Percentiles rank a stretch among this genome's conserved stretches.
Evolutionary conservation across 2,329 filamentous ascomycete species (phyloP).

Genomic region (Ramularia endophylla): DNA sequence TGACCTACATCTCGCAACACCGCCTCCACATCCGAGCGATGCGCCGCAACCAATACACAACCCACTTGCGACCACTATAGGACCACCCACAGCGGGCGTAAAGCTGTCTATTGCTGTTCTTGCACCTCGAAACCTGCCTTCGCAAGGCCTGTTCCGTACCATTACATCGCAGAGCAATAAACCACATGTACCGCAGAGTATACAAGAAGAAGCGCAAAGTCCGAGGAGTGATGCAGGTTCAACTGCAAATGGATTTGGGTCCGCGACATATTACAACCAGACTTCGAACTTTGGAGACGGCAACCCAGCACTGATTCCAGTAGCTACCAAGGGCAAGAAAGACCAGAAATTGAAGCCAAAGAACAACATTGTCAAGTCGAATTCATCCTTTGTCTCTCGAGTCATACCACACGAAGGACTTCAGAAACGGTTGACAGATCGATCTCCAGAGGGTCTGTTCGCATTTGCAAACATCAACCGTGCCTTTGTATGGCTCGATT

Average conservation of each 20-base stretch:
- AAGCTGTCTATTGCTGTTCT: conserved; percentile 74
- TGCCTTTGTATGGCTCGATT: conserved; percentile 92
- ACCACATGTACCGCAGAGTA: conserved; percentile 37
- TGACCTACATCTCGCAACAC: conserved; percentile 85
- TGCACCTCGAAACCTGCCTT: conserved; percentile 46
- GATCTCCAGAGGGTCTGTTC: conserved; percentile 71
- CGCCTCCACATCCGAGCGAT: conserved; percentile 92
- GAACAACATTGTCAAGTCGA: conserved; percentile 97
- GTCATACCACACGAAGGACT: conserved; percentile 85
- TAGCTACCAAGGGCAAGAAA: conserved; percentile 54
- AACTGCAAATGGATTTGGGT: conserved; percentile 33
- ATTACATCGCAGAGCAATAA: conserved; percentile 35
- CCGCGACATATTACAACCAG: conserved; percentile 26
- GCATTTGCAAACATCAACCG: conserved; percentile 95
- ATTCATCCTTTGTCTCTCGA: conserved; percentile 95
- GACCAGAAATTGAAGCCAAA: conserved; percentile 86
- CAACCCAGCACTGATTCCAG: conserved; percentile 64
- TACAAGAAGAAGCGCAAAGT: conserved; percentile 43
- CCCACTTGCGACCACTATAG: conserved; percentile 77
- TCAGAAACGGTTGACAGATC: conserved; percentile 72
- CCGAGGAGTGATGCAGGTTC: conserved; percentile 42
- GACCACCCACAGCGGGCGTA: conserved; percentile 78
- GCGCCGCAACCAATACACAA: conserved; percentile 81
- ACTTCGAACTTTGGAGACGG: conserved; percentile 75
- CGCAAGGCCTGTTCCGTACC: conserved; percentile 38